These are phyloP conservation scores for Tricholoma terreum DNA, from an alignment of 768 basidiomycete species.

Conservation along the genomic window DNA sequence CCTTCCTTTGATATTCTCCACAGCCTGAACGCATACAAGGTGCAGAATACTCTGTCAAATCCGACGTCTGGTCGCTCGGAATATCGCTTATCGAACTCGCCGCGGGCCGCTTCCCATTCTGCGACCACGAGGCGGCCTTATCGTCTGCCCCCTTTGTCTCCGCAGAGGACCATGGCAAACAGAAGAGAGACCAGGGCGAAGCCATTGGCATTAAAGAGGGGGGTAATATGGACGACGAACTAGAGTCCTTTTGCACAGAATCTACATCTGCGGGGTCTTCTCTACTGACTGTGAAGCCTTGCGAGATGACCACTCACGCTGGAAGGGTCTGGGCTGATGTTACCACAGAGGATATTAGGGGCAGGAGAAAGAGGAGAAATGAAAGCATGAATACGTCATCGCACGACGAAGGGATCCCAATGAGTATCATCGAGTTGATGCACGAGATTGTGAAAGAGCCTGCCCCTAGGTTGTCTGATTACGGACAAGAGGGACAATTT, in stretches of 20 bases:
- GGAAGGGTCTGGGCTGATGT: neutral
- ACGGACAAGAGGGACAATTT: slow-evolving; percentile 59
- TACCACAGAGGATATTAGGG: neutral
- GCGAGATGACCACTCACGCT: neutral
- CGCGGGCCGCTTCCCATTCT: slow-evolving; percentile 96
- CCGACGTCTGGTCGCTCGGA: slow-evolving; percentile 98
- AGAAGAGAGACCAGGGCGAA: slow-evolving; percentile 28
- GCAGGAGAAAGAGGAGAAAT: slow-evolving; percentile 46
- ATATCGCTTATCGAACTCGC: slow-evolving; percentile 96
- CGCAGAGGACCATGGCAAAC: neutral
- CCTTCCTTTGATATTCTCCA: neutral
- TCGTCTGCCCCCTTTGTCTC: neutral
- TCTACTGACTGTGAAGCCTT: neutral
- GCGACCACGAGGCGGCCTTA: slow-evolving; percentile 49
- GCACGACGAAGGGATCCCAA: slow-evolving; percentile 90
- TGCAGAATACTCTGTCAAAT: slow-evolving; percentile 96
- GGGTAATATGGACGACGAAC: slow-evolving; percentile 62
- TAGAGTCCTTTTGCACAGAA: slow-evolving; percentile 64
- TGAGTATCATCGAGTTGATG: slow-evolving; percentile 94
- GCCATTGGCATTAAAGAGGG: neutral
- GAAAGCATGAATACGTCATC: slow-evolving; percentile 87
- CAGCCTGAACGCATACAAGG: slow-evolving; percentile 99
- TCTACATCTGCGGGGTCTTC: slow-evolving; percentile 46
- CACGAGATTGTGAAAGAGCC: slow-evolving; percentile 99
- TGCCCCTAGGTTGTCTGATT: slow-evolving; percentile 64